phyloP scores from a whole-genome alignment of 164 flowering plant species.

The grape (Vitis vinifera) region ASM3070453v1 NC_081808.1:2997001-2997500 shows the following conservation, averaged over 20 bases:
- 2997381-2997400: too few relatives aligned
- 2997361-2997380: too few relatives aligned
- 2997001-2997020: background rate
- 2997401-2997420: too few relatives aligned
- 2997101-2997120: constrained; percentile 9
- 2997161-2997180: background rate
- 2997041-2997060: too few relatives aligned
- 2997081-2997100: constrained; percentile 6
- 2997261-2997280: constrained; percentile 4
- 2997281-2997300: constrained; percentile 3
- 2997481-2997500: too few relatives aligned
- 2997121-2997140: constrained; percentile 15
- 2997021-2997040: too few relatives aligned
- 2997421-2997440: too few relatives aligned
- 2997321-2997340: too few relatives aligned
- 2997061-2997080: too few relatives aligned
- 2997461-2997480: too few relatives aligned
- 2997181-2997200: constrained; percentile 1
- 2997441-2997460: too few relatives aligned
- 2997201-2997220: constrained; percentile 1
- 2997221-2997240: constrained; percentile 1
- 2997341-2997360: too few relatives aligned
- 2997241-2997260: constrained; percentile 12
- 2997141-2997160: constrained; percentile 12
- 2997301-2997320: background rate